These are phyloP conservation scores for Stagonosporopsis tanaceti DNA, from an alignment of 2,329 filamentous ascomycete species.

Conservation along the genomic window DNA sequence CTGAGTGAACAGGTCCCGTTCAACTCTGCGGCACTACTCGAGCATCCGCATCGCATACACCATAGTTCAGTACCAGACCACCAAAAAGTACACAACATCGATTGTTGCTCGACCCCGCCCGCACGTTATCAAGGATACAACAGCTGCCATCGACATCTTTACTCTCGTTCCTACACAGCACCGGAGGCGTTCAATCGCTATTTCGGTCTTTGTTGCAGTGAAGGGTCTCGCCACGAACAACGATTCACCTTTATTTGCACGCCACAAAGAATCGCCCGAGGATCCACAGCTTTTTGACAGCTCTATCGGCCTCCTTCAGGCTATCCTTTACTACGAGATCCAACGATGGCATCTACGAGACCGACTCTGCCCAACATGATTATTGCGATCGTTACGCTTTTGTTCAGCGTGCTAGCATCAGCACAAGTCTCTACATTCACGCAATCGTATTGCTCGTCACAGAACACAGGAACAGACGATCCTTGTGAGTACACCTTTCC, in stretches of 20 bases:
- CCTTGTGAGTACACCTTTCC: constrained; percentile 42
- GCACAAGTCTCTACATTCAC: constrained; percentile 25
- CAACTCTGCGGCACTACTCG: constrained; percentile 1
- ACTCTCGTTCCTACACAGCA: constrained; percentile 19
- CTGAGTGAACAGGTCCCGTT: constrained; percentile 24
- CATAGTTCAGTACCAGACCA: neutral
- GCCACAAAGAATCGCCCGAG: constrained; percentile 1
- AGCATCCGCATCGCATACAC: constrained; percentile 2
- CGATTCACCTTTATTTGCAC: constrained; percentile 17
- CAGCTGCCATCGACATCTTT: neutral
- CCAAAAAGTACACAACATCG: constrained; percentile 24
- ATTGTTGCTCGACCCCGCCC: constrained; percentile 12
- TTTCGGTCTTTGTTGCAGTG: constrained; percentile 20
- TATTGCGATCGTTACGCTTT: constrained; percentile 27
- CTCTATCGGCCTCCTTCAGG: neutral
- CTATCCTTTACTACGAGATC: neutral
- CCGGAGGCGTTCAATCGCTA: constrained; percentile 38
- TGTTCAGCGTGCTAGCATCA: constrained; percentile 22
- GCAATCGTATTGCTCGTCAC: constrained; percentile 55
- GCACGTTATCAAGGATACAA: constrained; percentile 9
- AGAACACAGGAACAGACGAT: constrained; percentile 51
- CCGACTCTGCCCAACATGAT: constrained; percentile 27
- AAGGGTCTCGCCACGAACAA: constrained; percentile 13
- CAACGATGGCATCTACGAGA: constrained; percentile 25
- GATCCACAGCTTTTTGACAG: constrained; percentile 6